Evolutionary conservation across 768 basidiomycete species (phyloP).

Genomic region (Exsudoporus frostii): DNA sequence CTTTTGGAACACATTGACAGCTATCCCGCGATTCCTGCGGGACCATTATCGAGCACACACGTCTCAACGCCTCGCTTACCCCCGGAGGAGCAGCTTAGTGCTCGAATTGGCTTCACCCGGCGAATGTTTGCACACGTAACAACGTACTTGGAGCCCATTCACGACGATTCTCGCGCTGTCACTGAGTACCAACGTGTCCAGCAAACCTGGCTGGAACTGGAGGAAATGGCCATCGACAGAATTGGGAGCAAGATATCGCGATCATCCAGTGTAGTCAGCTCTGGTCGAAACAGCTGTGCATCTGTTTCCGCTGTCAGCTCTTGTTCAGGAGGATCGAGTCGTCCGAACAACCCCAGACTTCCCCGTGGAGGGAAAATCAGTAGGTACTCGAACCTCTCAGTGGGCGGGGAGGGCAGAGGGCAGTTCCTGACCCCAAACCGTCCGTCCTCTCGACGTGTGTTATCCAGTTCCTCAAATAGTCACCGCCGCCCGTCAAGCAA

Average conservation of each 20-base stretch:
- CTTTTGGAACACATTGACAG: constrained; percentile 84
- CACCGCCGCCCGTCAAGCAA: constrained; percentile 56
- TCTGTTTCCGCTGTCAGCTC: constrained; percentile 44
- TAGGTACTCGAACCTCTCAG: constrained; percentile 32
- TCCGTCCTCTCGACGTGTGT: constrained; percentile 43
- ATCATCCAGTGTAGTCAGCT: constrained; percentile 63
- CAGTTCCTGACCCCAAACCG: constrained; percentile 46
- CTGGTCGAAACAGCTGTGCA: constrained; percentile 54
- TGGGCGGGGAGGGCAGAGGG: constrained; percentile 34
- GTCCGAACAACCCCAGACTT: constrained; percentile 5
- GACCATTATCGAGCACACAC: constrained; percentile 51
- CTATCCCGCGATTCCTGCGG: constrained; percentile 60
- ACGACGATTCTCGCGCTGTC: constrained; percentile 57
- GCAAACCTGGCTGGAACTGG: constrained; percentile 79
- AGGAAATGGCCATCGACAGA: constrained; percentile 76
- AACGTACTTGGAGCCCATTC: constrained; percentile 38
- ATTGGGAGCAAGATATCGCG: constrained; percentile 60
- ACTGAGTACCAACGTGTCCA: constrained; percentile 62
- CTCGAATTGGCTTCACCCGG: constrained; percentile 64
- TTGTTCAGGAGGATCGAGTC: constrained; percentile 19
- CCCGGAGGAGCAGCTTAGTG: constrained; percentile 65
- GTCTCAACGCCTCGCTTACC: constrained; percentile 38
- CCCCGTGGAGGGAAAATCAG: constrained; percentile 25
- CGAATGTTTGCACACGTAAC: constrained; percentile 47
- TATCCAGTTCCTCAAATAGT: constrained; percentile 46